phyloP scores from a whole-genome alignment of 2,329 filamentous ascomycete species.

The Pezicula neosporulosa region DNA sequence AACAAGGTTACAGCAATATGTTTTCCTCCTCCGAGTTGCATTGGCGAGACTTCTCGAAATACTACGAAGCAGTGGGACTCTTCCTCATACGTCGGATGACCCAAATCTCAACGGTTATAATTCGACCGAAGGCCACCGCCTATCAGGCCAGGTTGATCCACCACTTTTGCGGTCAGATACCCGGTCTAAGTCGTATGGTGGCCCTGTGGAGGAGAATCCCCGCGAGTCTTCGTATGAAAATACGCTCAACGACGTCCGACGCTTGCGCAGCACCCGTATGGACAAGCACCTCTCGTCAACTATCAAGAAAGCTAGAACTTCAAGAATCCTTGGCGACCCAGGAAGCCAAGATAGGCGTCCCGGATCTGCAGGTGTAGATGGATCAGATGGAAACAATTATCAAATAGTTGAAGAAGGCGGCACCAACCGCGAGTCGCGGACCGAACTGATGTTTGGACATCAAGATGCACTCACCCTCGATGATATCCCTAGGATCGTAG shows the following conservation, averaged over 20 bases:
- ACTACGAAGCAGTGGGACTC: constrained; percentile 74
- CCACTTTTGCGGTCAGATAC: constrained; percentile 60
- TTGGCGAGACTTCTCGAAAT: constrained; percentile 86
- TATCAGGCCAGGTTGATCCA: constrained; percentile 45
- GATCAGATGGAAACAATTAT: constrained; percentile 52
- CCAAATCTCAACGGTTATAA: constrained; percentile 65
- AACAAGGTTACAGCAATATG: constrained; percentile 88
- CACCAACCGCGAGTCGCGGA: constrained; percentile 62
- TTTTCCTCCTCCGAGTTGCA: constrained; percentile 88
- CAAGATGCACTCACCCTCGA: constrained; percentile 91
- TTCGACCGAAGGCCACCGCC: constrained; percentile 58
- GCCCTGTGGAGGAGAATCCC: constrained; percentile 54
- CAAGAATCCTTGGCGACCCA: constrained; percentile 86
- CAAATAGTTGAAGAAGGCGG: constrained; percentile 81
- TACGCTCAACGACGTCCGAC: constrained; percentile 90
- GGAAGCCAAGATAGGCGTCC: constrained; percentile 66
- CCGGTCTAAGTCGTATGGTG: constrained; percentile 71
- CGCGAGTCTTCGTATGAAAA: constrained; percentile 83
- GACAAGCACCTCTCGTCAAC: constrained; percentile 94
- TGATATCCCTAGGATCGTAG: constrained; percentile 93
- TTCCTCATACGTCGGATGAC: constrained; percentile 74
- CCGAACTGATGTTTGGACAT: constrained; percentile 82
- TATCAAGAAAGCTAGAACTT: constrained; percentile 84
- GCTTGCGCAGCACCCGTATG: constrained; percentile 86
- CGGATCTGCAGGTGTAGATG: constrained; percentile 65